Percentiles rank a stretch among this genome's conserved stretches.
Evolutionary conservation across 371 early-diverging fungal species (phyloP).

Genomic region (Rhizopus stolonifer): DNA sequence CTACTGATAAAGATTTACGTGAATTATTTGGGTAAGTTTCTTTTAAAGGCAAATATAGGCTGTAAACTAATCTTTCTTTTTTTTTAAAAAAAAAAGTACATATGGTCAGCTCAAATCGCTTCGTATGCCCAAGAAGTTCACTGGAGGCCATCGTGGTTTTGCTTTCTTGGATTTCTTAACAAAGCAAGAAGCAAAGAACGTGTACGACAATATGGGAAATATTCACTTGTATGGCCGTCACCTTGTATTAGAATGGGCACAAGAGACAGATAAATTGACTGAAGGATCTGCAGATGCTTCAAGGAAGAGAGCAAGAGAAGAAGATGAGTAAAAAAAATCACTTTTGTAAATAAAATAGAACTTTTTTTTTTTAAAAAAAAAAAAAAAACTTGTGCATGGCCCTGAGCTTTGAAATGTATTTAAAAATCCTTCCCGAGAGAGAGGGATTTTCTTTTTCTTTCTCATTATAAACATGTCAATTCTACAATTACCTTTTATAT

Average conservation of each 20-base stretch:
- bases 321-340: neutral
- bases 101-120: conserved; percentile 95
- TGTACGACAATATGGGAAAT: conserved; percentile 82
- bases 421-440: too few relatives aligned
- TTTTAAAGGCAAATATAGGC: neutral
- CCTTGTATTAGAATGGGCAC: conserved; percentile 95
- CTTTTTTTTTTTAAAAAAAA: too few relatives aligned
- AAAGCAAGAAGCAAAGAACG: conserved; percentile 89
- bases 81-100: conserved; percentile 48
- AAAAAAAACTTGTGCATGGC: too few relatives aligned
- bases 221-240: conserved; percentile 99
- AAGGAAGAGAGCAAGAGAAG: conserved; percentile 2
- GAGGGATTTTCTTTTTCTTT: neutral
- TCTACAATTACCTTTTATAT: conserved; percentile 30
- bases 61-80: neutral
- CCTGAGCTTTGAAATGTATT: too few relatives aligned
- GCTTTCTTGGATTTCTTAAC: conserved; percentile 97
- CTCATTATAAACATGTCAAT: conserved; percentile 5
- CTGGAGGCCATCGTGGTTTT: conserved; percentile 97
- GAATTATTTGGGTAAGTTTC: conserved; percentile 87
- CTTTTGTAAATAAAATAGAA: too few relatives aligned
- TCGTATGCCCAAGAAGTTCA: conserved; percentile 94
- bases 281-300: neutral
- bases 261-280: conserved; percentile 63
- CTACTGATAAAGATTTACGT: conserved; percentile 91